A percentile compares a stretch with the other conserved stretches of the same genome.
phyloP scores from a whole-genome alignment of 805 yeast species.

The Helenozyma baotianmanensis region DNA sequence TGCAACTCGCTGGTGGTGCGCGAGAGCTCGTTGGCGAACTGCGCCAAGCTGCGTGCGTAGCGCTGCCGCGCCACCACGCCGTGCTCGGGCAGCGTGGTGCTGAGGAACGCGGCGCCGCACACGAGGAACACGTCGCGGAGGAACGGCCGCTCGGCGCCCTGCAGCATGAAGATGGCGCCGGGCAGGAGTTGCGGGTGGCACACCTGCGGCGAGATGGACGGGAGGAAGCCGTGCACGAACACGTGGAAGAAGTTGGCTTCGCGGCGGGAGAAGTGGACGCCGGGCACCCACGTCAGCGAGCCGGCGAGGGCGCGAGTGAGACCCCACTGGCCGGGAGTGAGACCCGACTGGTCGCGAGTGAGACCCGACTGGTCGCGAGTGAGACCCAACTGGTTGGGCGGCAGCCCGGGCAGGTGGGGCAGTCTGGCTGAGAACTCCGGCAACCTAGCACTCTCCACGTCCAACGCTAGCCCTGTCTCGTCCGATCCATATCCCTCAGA shows the following conservation, averaged over 20 bases:
- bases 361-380: too few species aligned
- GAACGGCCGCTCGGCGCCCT: neutral
- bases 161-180: constrained; percentile 10
- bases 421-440: too few species aligned
- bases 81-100: constrained; percentile 21
- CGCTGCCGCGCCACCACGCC: neutral
- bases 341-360: too few species aligned
- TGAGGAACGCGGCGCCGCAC: constrained; percentile 16
- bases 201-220: constrained; percentile 13
- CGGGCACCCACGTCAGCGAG: too few species aligned
- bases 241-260: constrained; percentile 9
- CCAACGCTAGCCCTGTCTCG: too few species aligned
- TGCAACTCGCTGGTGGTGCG: constrained; percentile 5
- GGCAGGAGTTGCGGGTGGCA: constrained; percentile 15
- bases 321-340: too few species aligned
- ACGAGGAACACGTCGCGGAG: constrained; percentile 7
- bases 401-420: too few species aligned
- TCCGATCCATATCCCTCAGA: too few species aligned
- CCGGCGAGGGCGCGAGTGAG: too few species aligned
- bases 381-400: too few species aligned
- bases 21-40: constrained; percentile 14
- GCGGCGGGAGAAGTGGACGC: constrained; percentile 1
- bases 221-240: constrained; percentile 12
- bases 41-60: constrained; percentile 3
- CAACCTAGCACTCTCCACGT: too few species aligned